Evolutionary conservation across 495 filamentous ascomycete species (phyloP).

Genomic region (Aspergillus olivimuriae): DNA sequence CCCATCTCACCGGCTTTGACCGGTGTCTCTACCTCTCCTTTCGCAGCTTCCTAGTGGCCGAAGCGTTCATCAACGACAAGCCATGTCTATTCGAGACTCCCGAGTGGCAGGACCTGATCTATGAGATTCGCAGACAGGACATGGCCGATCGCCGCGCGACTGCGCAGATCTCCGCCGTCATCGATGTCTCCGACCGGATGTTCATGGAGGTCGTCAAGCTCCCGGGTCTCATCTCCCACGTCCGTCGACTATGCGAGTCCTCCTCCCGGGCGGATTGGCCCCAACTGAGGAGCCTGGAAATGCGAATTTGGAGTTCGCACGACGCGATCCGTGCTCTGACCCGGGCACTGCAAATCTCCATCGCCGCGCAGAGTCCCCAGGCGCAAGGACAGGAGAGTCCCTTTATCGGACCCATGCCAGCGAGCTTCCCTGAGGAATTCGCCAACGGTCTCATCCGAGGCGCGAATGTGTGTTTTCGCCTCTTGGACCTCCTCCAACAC

Average conservation of each 20-base stretch:
- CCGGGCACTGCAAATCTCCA: slow-evolving; percentile 9
- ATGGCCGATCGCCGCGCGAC: slow-evolving; percentile 12
- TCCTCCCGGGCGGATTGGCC: neutral
- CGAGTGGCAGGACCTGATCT: slow-evolving; percentile 24
- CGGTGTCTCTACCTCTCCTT: slow-evolving; percentile 22
- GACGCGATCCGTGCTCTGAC: slow-evolving; percentile 5
- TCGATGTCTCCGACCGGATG: slow-evolving; percentile 19
- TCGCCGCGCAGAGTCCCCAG: slow-evolving; percentile 10
- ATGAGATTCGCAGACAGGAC: slow-evolving; percentile 19
- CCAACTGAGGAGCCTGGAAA: neutral
- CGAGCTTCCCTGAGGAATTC: slow-evolving; percentile 16
- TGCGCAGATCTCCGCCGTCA: slow-evolving; percentile 13
- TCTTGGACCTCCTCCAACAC: slow-evolving; percentile 13
- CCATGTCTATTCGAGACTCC: slow-evolving; percentile 20
- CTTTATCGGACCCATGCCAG: slow-evolving; percentile 18
- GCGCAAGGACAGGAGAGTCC: neutral
- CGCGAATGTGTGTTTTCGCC: slow-evolving; percentile 10
- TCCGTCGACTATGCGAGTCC: slow-evolving; percentile 2
- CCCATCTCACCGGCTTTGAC: slow-evolving; percentile 23
- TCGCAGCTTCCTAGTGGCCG: slow-evolving; percentile 22
- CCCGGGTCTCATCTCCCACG: slow-evolving; percentile 13
- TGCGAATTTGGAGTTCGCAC: neutral
- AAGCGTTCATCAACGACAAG: slow-evolving; percentile 18
- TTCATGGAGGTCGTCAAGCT: slow-evolving; percentile 19
- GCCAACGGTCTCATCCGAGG: slow-evolving; percentile 18